Evolutionary conservation across 305 asterid genomes (phyloP).

Genomic region (Euphrasia arctica): DNA sequence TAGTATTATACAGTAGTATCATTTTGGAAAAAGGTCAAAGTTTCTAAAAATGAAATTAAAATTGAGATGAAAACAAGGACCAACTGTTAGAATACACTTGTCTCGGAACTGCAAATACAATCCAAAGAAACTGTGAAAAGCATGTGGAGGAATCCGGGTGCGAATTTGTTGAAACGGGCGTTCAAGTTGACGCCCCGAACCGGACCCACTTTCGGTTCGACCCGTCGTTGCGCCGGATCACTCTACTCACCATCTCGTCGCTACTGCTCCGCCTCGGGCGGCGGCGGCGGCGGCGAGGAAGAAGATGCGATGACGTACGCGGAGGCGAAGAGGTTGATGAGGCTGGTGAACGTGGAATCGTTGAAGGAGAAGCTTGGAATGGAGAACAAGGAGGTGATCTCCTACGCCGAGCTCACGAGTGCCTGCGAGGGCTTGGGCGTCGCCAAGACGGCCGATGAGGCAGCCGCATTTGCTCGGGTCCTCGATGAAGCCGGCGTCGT

Average conservation of each 20-base stretch:
- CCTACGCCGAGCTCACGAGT: constrained; percentile 59
- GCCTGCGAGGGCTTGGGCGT: constrained; percentile 76
- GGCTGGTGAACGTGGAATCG: constrained; percentile 85
- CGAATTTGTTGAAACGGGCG: constrained; percentile 30
- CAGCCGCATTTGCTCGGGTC: constrained; percentile 69
- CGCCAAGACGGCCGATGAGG: constrained; percentile 70
- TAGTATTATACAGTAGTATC: too few relatives aligned
- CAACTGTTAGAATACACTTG: too few relatives aligned
- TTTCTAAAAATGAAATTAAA: too few relatives aligned
- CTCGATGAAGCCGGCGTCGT: constrained; percentile 95
- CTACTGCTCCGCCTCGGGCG: constrained; percentile 28
- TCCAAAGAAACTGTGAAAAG: neutral
- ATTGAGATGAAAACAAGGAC: too few relatives aligned
- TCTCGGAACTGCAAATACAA: neutral
- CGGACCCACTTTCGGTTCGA: constrained; percentile 4
- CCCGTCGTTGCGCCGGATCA: constrained; percentile 22
- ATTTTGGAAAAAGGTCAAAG: too few relatives aligned
- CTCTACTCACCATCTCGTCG: constrained; percentile 24
- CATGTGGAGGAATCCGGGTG: constrained; percentile 41
- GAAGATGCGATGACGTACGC: constrained; percentile 50
- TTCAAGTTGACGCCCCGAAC: constrained; percentile 21
- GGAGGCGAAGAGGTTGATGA: constrained; percentile 90
- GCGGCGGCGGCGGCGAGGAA: constrained; percentile 17
- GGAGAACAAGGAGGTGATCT: constrained; percentile 72
- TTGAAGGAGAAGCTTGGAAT: constrained; percentile 75